These are phyloP conservation scores for Monoraphidium neglectum DNA, from an alignment of 139 green algal genomes.

Conservation along the genomic window DNA sequence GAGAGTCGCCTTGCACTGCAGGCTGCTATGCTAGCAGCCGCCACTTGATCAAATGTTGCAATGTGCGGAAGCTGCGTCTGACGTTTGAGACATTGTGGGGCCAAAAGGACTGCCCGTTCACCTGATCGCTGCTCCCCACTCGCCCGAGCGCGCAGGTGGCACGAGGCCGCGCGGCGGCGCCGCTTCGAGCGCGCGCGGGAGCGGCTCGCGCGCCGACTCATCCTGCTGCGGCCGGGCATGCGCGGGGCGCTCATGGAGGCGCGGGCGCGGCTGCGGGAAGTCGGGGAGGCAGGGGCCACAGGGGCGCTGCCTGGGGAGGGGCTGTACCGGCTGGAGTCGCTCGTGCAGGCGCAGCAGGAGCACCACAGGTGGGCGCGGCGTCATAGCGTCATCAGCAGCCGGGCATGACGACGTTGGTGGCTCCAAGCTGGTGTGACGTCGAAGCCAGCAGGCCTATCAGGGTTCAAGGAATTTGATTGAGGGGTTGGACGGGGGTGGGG, in stretches of 20 bases:
- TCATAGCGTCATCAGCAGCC: too few relatives aligned
- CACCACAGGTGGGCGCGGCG: constrained; percentile 13
- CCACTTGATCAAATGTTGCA: background rate
- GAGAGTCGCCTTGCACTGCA: background rate
- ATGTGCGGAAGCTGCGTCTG: too few relatives aligned
- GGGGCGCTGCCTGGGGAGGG: background rate
- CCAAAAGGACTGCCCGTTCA: too few relatives aligned
- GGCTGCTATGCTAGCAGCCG: background rate
- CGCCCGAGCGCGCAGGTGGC: constrained; percentile 2
- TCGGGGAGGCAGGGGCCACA: background rate
- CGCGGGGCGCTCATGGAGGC: background rate
- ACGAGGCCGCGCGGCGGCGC: background rate
- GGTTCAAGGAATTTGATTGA: too few relatives aligned
- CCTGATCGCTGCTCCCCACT: too few relatives aligned
- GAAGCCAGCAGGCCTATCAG: too few relatives aligned
- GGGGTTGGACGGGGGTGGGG: too few relatives aligned
- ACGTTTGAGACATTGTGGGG: too few relatives aligned
- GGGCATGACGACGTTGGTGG: too few relatives aligned
- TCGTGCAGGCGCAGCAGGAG: constrained; percentile 21
- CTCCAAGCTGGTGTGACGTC: too few relatives aligned
- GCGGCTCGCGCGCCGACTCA: constrained; percentile 5
- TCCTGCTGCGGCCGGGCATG: constrained; percentile 13
- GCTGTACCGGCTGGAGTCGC: constrained; percentile 7
- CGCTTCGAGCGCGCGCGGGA: constrained; percentile 5
- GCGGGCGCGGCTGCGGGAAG: constrained; percentile 1